Base-by-base conservation (phyloP, 1,284 basidiomycete genomes). In the Testicularia cyperi region DNA sequence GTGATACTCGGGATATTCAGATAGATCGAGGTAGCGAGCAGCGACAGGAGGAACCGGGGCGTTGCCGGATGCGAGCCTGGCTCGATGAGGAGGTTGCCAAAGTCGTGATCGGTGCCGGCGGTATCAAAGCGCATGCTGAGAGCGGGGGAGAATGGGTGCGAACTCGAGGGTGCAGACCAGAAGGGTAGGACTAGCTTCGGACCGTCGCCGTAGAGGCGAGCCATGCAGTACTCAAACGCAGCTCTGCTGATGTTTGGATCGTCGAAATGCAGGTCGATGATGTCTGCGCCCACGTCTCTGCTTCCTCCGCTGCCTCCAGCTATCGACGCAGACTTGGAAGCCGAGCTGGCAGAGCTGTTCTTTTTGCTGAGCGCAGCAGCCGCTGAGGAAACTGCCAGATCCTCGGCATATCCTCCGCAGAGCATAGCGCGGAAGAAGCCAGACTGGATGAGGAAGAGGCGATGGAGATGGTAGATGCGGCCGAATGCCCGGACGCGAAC, bases 21-120 rank as follows among this genome's bases (percentile, higher is more conserved):
- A 77, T 90, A 95, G 31, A 88, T 83, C 1, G 89, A 83, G 5
- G 90, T 90, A 0, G 90, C 88, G 22, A 94, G 82, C 14, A 94
- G 82, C 5, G 90, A 92, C 10, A 92, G 81, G 2, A 95, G 82
- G 70, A 95, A 86, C 6, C 85, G 82, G 4, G 91, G 89, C 2
- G 86, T 85, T 0, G 86, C 87, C 0, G 86, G 84, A 45, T 92
- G 88, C 77, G 38, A 58, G 18, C 23, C 34, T 40, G 75, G 70
- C 32, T 40, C 45, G 33, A 57, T 55, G 22, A 47, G 12, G 10
- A 46, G 24, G 10, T 44, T 47, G 33, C 68, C 72, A 6, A 78
- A 78, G 29, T 42, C 27, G n/a, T 32, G 12, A n/a, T 54, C 44
- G 74, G 72, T 68, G 86, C 89, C 7, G 81, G 80, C 0, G 85